Evolutionary conservation across 768 basidiomycete genomes (phyloP).

Genomic region (Kwoniella newhampshirensis): DNA sequence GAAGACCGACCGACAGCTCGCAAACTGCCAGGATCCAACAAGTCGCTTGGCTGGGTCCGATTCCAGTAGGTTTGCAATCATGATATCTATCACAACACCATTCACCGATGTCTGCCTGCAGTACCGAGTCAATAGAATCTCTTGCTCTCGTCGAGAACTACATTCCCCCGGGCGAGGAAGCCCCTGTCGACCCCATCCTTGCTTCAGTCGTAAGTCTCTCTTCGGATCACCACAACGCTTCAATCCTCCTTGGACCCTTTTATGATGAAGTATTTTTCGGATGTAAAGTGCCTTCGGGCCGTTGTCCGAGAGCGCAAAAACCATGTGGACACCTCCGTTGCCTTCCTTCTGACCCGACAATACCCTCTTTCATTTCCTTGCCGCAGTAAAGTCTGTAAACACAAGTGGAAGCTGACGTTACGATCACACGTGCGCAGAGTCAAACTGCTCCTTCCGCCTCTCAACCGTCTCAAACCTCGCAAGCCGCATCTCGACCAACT

Average conservation of each 20-base stretch:
- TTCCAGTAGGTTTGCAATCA: constrained; percentile 36
- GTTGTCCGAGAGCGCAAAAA: constrained; percentile 53
- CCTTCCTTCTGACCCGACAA: constrained; percentile 50
- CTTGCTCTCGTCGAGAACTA: constrained; percentile 44
- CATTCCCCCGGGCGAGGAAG: constrained; percentile 36
- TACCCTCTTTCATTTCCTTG: constrained; percentile 3
- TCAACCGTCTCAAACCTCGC: constrained; percentile 6
- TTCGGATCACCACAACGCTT: not conserved
- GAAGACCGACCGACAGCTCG: constrained; percentile 40
- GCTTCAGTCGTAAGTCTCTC: constrained; percentile 46
- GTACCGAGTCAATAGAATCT: constrained; percentile 48
- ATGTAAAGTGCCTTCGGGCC: constrained; percentile 48
- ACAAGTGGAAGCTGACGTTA: constrained; percentile 15
- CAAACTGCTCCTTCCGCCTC: constrained; percentile 15
- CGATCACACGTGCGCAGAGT: constrained; percentile 6
- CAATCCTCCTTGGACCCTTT: constrained; percentile 2
- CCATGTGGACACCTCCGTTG: constrained; percentile 53
- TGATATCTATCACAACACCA: not conserved
- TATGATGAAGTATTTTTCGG: constrained; percentile 53
- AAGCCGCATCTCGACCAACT: constrained; percentile 4
- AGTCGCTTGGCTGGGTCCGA: constrained; percentile 44
- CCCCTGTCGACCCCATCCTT: constrained; percentile 39
- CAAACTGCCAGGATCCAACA: constrained; percentile 31
- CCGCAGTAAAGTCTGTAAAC: not conserved
- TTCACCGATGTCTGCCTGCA: constrained; percentile 22